These are phyloP conservation scores for Epichloe scottii DNA, from an alignment of 2,329 filamentous ascomycete species.

Conservation along the genomic window DNA sequence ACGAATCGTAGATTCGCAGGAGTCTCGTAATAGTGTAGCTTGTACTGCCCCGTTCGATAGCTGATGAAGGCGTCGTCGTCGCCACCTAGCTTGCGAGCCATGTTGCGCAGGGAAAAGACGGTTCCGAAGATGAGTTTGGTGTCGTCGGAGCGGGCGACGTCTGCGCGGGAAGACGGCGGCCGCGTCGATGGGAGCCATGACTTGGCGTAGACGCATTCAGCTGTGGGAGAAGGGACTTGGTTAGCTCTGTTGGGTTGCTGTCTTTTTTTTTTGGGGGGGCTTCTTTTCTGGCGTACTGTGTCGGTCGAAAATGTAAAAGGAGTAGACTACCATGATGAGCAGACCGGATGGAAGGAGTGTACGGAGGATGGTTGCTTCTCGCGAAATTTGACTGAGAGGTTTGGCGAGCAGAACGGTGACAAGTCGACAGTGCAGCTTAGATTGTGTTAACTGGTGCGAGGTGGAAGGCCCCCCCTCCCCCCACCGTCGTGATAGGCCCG, in stretches of 20 bases:
- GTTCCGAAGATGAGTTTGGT: constrained; percentile 96
- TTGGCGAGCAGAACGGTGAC: too few species aligned
- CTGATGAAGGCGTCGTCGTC: constrained; percentile 91
- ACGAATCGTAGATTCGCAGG: constrained; percentile 92
- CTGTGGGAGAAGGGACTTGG: constrained; percentile 31
- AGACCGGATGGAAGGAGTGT: background rate
- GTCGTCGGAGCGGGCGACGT: constrained; percentile 53
- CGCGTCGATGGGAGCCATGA: constrained; percentile 54
- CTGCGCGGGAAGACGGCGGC: constrained; percentile 29
- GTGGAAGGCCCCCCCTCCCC: too few species aligned
- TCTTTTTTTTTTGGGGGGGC: background rate
- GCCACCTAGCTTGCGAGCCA: constrained; percentile 89
- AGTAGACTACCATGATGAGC: constrained; percentile 75
- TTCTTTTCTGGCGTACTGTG: constrained; percentile 56
- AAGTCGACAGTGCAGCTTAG: too few species aligned
- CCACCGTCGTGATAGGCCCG: background rate
- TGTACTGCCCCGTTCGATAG: constrained; percentile 89
- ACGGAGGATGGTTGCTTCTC: too few species aligned
- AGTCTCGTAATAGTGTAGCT: constrained; percentile 98
- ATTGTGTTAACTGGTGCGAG: too few species aligned
- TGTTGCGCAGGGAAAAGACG: constrained; percentile 90
- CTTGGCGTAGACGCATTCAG: constrained; percentile 93
- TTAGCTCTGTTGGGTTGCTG: background rate
- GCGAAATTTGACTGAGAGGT: too few species aligned
- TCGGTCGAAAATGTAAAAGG: constrained; percentile 97